These are phyloP conservation scores for Cephalotrichum gorgonifer DNA, from an alignment of 2,329 filamentous ascomycete species.

Conservation along the genomic window DNA sequence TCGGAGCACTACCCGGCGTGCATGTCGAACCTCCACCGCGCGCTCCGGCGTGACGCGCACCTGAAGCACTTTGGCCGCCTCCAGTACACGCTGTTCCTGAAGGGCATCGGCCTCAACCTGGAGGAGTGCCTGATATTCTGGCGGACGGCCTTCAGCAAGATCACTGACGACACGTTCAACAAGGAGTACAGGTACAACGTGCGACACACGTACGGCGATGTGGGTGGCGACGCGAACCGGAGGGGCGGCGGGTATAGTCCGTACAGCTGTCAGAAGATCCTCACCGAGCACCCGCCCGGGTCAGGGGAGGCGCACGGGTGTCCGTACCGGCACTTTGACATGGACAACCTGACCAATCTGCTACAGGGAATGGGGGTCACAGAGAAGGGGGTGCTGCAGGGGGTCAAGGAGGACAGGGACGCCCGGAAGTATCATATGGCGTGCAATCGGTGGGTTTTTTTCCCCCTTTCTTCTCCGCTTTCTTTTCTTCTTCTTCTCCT, in stretches of 20 bases:
- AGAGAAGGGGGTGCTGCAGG: slow-evolving; percentile 67
- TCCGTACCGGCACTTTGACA: slow-evolving; percentile 83
- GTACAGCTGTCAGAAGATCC: slow-evolving; percentile 89
- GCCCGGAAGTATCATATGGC: slow-evolving; percentile 88
- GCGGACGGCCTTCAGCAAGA: slow-evolving; percentile 73
- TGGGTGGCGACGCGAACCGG: slow-evolving; percentile 83
- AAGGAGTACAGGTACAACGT: slow-evolving; percentile 98
- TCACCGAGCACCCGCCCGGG: slow-evolving; percentile 79
- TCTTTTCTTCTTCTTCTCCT: background rate
- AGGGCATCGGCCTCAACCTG: slow-evolving; percentile 85
- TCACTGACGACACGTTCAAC: slow-evolving; percentile 91
- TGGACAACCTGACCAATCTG: slow-evolving; percentile 73
- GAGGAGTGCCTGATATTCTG: slow-evolving; percentile 90
- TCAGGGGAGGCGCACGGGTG: slow-evolving; percentile 91
- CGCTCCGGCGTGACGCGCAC: slow-evolving; percentile 77
- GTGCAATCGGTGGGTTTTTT: slow-evolving; percentile 62
- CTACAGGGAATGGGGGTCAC: slow-evolving; percentile 70
- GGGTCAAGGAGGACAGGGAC: slow-evolving; percentile 80
- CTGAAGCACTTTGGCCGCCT: slow-evolving; percentile 88
- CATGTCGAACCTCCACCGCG: slow-evolving; percentile 85
- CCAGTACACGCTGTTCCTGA: slow-evolving; percentile 93
- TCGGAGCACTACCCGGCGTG: slow-evolving; percentile 80
- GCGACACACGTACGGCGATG: slow-evolving; percentile 89
- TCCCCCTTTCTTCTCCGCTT: background rate
- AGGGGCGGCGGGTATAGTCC: slow-evolving; percentile 81